These are phyloP conservation scores for Nemania sp. DNA, from an alignment of 2,329 filamentous ascomycete species.

Conservation along the genomic window DNA sequence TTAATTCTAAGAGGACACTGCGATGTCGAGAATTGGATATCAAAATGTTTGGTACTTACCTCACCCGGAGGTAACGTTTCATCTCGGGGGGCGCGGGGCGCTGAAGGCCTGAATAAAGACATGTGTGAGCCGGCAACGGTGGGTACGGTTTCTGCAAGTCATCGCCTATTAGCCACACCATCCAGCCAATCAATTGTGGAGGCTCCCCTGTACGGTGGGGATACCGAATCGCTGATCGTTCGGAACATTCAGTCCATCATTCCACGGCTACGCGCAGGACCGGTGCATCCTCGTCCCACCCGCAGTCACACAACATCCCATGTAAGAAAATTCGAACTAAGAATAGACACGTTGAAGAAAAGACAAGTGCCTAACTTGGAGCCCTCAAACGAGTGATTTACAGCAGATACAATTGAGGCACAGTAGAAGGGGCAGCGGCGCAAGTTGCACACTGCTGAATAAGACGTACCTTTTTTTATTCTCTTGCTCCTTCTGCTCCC, in stretches of 20 bases:
- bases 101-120: conserved; percentile 86
- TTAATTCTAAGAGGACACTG: conserved; percentile 24
- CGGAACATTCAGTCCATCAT: background rate
- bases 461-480: conserved; percentile 76
- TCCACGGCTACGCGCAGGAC: background rate
- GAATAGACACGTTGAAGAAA: background rate
- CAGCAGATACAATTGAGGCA: background rate
- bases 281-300: background rate
- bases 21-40: background rate
- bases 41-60: conserved; percentile 34
- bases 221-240: background rate
- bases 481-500: conserved; percentile 87
- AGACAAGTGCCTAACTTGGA: background rate
- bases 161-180: conserved; percentile 21
- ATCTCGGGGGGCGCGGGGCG: conserved; percentile 66
- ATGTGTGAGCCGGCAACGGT: conserved; percentile 96
- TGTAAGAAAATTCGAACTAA: background rate
- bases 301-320: background rate
- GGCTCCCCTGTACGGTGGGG: background rate
- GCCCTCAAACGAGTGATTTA: background rate
- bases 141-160: conserved; percentile 62
- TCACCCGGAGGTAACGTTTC: conserved; percentile 53
- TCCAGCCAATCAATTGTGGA: background rate
- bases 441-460: background rate
- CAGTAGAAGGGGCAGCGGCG: background rate